Evolutionary conservation across 345 rosid genomes (phyloP), one percentile per base, ranked within the genome.

Genomic region (Salix arbutifolia): DNA sequence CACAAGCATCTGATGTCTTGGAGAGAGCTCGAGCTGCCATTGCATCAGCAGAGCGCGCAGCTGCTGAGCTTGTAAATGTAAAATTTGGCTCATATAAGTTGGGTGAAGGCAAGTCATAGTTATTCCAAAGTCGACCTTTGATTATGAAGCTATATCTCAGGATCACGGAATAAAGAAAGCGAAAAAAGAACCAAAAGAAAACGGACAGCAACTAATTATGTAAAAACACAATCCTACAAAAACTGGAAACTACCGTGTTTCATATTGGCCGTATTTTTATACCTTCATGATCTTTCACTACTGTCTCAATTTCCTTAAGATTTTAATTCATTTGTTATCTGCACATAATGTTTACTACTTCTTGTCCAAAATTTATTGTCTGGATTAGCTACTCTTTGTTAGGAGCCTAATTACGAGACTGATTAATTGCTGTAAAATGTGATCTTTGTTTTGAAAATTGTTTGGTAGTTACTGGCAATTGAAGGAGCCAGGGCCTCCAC

Each of bases 31-130:
- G 84, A 71, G 94, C 86, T 42, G 99, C 97, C 70, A 84, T 95
- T 83, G 92, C 97, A 67, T 83, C 82, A 58, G 99, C 97, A 4
- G 96, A 93, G 38, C 91, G 89, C 26, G 99, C 97, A 60, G 97
- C 99, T 71, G 97, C 92, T 10, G 88, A 84, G 56, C 89, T 95
- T 53, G 97, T 83, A 58, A 90, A 89, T 81, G 87, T 80, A 65
- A 75, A 88, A 25, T 89, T 84, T 66, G 81, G 82, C 74, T 74
- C 83, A 8, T 50, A 60, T 76, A 88, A 87, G 77, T 68, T 78
- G 58, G 86, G 83, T 69, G 85, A 80, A 73, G 83, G 81, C 46
- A 80, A 78, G 71, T 62, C 74, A 31, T 85, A 83, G 40, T 30
- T 23, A 21, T 58, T 44, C 60, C 31, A 26, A 40, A 21, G 35